Conservation (phyloP, 495 filamentous ascomycete genomes). For the Sabuloglossum arenarium region DNA sequence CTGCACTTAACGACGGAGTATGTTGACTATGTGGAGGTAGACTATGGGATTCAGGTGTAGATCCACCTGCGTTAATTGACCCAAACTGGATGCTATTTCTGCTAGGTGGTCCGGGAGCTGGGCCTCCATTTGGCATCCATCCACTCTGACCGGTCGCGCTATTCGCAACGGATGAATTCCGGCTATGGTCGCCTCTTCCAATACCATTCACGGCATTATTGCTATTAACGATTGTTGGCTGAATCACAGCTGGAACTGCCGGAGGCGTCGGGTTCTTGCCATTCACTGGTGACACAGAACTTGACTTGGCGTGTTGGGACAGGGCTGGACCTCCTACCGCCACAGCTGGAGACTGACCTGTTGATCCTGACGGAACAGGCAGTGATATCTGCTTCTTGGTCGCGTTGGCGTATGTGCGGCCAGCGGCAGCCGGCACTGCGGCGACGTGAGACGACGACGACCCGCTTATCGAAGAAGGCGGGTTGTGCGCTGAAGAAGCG, state of each 20-base stretch:
- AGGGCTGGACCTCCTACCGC: conserved; percentile 46
- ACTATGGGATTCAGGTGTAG: conserved; percentile 45
- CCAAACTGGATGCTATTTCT: conserved; percentile 59
- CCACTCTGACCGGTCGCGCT: conserved; percentile 54
- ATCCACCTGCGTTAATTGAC: conserved; percentile 38
- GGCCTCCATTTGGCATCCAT: conserved; percentile 55
- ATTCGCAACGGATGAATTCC: conserved; percentile 77
- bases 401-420: conserved; percentile 46
- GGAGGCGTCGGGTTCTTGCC: conserved; percentile 55
- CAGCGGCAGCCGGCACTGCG: conserved; percentile 39
- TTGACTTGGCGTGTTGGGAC: conserved; percentile 62
- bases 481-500: conserved; percentile 28
- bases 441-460: conserved; percentile 33
- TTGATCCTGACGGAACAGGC: conserved; percentile 49
- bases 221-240: conserved; percentile 40
- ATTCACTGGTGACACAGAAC: conserved; percentile 61
- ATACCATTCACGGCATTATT: conserved; percentile 34
- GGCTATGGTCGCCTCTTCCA: conserved; percentile 45
- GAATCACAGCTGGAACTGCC: conserved; percentile 33
- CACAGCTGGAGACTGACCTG: conserved; percentile 31
- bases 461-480: conserved; percentile 35
- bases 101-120: conserved; percentile 32
- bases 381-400: conserved; percentile 50
- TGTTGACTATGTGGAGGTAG: conserved; percentile 28
- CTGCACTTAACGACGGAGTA: conserved; percentile 39